Conservation (phyloP, 305 asterid genomes). For the Solanum chacoense region DNA sequence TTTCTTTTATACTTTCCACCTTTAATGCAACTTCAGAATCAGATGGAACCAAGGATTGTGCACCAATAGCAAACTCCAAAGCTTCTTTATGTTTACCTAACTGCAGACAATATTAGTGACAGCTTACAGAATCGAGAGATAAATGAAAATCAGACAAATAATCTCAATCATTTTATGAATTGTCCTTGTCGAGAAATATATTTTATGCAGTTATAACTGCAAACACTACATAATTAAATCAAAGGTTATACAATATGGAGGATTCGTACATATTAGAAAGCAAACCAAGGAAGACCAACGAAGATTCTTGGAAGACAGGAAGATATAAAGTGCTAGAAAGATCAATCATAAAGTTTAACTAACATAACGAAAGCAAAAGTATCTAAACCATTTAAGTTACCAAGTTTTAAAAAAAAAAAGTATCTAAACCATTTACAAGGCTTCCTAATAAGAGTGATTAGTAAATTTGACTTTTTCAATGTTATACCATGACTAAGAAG, state of each 20-base stretch:
- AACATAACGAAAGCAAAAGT: not conserved
- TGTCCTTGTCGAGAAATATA: not conserved
- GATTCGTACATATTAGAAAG: not conserved
- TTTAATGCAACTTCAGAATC: constrained; percentile 52
- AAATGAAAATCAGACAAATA: not conserved
- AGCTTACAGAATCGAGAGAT: constrained; percentile 11
- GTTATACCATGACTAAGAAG: not conserved
- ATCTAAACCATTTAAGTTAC: not conserved
- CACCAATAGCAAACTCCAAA: constrained; percentile 67
- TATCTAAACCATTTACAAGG: not conserved
- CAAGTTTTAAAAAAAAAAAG: not conserved
- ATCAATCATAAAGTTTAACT: not conserved
- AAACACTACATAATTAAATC: not conserved
- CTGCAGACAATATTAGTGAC: constrained; percentile 35
- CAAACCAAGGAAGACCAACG: not conserved
- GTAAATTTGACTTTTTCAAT: not conserved
- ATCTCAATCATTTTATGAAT: not conserved
- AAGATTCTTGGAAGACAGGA: not conserved
- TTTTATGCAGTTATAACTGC: not conserved
- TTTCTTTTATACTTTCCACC: constrained; percentile 55
- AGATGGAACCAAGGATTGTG: constrained; percentile 54
- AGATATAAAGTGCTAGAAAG: not conserved
- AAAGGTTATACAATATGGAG: not conserved
- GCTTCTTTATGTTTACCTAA: constrained; percentile 77
- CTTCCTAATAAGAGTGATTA: not conserved